Conservation (phyloP, 139 green algal genomes). For the Zygnema cylindricum region DNA sequence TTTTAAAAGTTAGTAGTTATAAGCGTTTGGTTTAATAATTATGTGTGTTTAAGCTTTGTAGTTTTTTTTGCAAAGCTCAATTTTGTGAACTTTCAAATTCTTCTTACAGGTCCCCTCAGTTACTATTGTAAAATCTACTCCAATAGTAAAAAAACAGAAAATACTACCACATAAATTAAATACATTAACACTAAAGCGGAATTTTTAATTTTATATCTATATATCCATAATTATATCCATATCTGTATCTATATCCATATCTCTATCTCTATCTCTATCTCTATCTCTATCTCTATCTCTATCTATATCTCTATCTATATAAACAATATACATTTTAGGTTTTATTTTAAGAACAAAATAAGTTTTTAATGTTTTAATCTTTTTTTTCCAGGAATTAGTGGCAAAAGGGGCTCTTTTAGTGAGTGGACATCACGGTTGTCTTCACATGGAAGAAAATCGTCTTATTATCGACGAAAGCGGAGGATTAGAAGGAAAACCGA, state of each 20-base stretch:
- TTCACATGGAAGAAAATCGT: conserved; percentile 25
- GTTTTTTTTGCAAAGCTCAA: too few species aligned
- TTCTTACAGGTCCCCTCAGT: too few species aligned
- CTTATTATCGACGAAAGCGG: conserved; percentile 63
- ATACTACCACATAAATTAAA: too few species aligned
- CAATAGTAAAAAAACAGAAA: too few species aligned
- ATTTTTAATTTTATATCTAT: conserved; percentile 11
- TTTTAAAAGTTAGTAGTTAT: too few species aligned
- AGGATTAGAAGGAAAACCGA: conserved; percentile 25
- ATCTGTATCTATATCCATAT: conserved; percentile 12
- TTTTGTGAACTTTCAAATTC: too few species aligned
- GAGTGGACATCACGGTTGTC: conserved; percentile 59
- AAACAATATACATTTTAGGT: not conserved
- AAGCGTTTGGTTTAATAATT: too few species aligned
- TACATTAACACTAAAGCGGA: too few species aligned
- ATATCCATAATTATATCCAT: not conserved
- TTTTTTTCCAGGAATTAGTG: conserved; percentile 47
- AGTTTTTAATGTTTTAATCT: too few species aligned
- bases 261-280: not conserved
- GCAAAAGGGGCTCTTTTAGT: conserved; percentile 34
- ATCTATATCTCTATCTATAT: not conserved
- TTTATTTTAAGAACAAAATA: conserved; percentile 2
- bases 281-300: not conserved
- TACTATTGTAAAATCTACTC: too few species aligned
- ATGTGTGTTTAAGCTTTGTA: too few species aligned